Base-by-base conservation (phyloP, 768 basidiomycete species). In the Paxillus involutus region DNA sequence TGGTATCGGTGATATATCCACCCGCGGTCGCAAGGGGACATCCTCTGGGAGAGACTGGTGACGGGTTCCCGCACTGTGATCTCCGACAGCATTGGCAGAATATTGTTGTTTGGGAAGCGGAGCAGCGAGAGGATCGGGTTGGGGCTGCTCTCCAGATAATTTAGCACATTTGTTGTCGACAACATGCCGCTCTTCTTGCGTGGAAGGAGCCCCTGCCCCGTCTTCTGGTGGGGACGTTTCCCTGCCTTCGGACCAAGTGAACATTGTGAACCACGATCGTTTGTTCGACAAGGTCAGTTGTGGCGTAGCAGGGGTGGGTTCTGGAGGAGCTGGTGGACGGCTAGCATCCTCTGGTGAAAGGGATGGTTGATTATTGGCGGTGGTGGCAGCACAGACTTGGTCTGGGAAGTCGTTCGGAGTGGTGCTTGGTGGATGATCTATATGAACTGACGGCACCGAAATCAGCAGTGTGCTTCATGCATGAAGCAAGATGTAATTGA, bases 181-280 rank as follows among this genome's bases (percentile, higher is more conserved):
- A 41, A 40, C 1, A 14, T 49, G 51, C 7, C 33, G 36, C 21
- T n/a, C 46, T 40, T 51, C 56, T 19, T 41, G 57, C 44, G 36
- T 45, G 33, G 54, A 52, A 21, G 40, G 39, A 6, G 14, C 10
- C 43, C 56, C 61, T 21, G 54, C 45, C 53, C 67, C 63, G 19
- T 48, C 57, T 24, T 68, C 59, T 44, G 63, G 40, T n/a, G 36
- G 61, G 24, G 5, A n/a, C 44, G 43, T 52, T 26, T 61, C 63
- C 52, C 67, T 69, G 8, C 64, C 64, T 47, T 56, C 64, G 0
- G 63, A 60, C 50, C 73, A 60, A 21, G 71, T 65, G 46, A 75
- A 65, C 4, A 68, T 56, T 12, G 57, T 62, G 49, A 77, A 73
- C 76, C 74, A 77, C 2, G 71, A 61, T 8, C 53, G 55, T 36